A percentile compares a stretch with the other conserved stretches of the same genome.
Evolutionary conservation across 495 filamentous ascomycete species (phyloP).

Genomic region (Neurospora terricola): DNA sequence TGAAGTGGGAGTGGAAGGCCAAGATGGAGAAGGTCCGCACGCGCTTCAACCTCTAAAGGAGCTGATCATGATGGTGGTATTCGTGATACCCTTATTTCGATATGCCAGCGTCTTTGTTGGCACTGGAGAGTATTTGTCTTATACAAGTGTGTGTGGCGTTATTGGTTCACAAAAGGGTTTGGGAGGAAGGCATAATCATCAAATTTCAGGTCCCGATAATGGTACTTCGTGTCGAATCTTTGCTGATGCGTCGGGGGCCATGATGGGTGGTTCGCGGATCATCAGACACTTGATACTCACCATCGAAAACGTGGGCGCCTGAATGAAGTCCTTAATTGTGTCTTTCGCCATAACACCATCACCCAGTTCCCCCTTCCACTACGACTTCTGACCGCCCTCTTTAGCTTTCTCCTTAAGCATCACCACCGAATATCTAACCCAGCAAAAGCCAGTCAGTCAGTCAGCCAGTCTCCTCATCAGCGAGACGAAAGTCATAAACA

Average conservation of each 20-base stretch:
- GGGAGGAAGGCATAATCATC: not conserved
- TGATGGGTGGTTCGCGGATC: too few species aligned
- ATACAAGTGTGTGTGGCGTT: not conserved
- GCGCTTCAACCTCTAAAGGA: slow-evolving; percentile 69
- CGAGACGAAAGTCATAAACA: too few species aligned
- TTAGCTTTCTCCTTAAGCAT: not conserved
- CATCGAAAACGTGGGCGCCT: too few species aligned
- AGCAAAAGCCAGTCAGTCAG: not conserved
- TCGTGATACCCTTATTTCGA: slow-evolving; percentile 4
- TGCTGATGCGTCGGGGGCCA: too few species aligned
- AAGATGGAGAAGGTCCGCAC: slow-evolving; percentile 89
- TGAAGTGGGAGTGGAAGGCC: slow-evolving; percentile 90
- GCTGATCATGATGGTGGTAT: not conserved
- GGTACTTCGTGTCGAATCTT: not conserved
- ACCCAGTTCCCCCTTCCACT: too few species aligned
- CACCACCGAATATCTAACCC: not conserved
- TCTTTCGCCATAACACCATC: too few species aligned
- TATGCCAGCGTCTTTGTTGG: not conserved
- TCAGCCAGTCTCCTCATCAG: not conserved
- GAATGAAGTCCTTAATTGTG: too few species aligned
- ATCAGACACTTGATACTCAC: too few species aligned
- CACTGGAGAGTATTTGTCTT: not conserved
- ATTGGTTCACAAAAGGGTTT: not conserved
- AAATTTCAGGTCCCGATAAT: not conserved
- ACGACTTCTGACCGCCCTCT: slow-evolving; percentile 11